A percentile compares a stretch with the other conserved stretches of the same genome.
Conservation (phyloP, 331 rosid genomes). For the Quercus phellos region DNA sequence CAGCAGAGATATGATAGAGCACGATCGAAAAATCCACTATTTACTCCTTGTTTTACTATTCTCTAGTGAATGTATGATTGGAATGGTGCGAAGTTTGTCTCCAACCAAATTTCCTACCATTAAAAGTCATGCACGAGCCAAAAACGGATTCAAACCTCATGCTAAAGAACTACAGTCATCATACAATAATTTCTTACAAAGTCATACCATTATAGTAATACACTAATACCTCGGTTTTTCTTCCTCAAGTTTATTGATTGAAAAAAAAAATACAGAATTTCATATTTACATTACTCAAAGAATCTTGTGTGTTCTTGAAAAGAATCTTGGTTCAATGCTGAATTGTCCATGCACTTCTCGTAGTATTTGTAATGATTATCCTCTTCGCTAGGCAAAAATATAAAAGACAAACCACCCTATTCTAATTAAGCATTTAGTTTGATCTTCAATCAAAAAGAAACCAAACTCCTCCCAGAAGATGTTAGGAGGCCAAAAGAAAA, state of each 20-base stretch:
- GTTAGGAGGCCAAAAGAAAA: background rate
- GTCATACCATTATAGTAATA: background rate
- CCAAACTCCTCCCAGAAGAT: background rate
- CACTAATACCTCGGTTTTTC: background rate
- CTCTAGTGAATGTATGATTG: no score
- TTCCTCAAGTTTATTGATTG: background rate
- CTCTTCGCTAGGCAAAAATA: background rate
- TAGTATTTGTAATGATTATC: background rate
- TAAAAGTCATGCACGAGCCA: background rate
- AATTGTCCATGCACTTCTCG: background rate
- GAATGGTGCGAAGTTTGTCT: background rate
- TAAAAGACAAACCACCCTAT: background rate
- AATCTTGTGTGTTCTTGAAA: background rate
- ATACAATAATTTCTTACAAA: background rate
- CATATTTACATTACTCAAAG: background rate
- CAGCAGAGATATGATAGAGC: no score
- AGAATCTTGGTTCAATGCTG: background rate
- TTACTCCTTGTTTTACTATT: no score
- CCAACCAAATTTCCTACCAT: background rate
- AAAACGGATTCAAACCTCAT: background rate
- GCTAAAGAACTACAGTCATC: background rate
- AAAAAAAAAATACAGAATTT: background rate
- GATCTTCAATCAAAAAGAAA: background rate
- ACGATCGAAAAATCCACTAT: no score
- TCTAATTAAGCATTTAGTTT: background rate